Evolutionary conservation across 2,329 filamentous ascomycete genomes (phyloP), one percentile per base, ranked within the genome.

Genomic region (Aurifilum marmelostoma): DNA sequence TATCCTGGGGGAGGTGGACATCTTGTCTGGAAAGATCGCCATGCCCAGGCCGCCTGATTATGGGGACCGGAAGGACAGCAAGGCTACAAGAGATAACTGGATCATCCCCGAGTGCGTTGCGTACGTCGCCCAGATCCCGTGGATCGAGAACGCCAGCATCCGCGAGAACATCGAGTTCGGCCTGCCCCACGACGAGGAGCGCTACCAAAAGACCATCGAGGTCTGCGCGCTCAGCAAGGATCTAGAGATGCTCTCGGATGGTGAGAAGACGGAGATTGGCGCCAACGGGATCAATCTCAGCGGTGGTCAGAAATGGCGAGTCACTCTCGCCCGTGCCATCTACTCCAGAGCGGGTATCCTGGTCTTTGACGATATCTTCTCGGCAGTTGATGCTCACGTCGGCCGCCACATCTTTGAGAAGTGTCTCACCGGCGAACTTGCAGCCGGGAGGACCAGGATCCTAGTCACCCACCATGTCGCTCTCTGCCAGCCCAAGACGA

Each of bases 261-360:
- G 92, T 4, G 92, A 96, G 73, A 80, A 87, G 61, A 97, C 93
- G 0, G 91, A 94, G 75, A 92, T 97, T 65, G 93, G 93, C 14
- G 91, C 92, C 2, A 94, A 95, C 71, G 93, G 93, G 8, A 92
- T 96, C 73, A 94, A 95, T 73, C 82, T 97, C 8, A 93, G 90
- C 71, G 93, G 93, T 71, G 93, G 93, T 0, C 93, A 97, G 78
- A 89, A 92, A 75, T 94, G 92, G 91, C 87, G 93, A 65, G 86
- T 96, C 41, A 92, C 91, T 0, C 88, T 97, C 73, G 93, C 92
- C 1, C 84, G 93, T 61, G 92, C 92, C 0, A 83, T 96, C 24
- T 96, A 96, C 77, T 94, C 92, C 1, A 85, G 92, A 18, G 92
- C 91, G 0, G 89, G 91, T 0, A 89, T 94, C 71, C 81, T 97